A percentile compares a stretch with the other conserved stretches of the same genome.
Conservation (phyloP, 805 yeast species). For the Cyberlindnera xishuangbannaensis region DNA sequence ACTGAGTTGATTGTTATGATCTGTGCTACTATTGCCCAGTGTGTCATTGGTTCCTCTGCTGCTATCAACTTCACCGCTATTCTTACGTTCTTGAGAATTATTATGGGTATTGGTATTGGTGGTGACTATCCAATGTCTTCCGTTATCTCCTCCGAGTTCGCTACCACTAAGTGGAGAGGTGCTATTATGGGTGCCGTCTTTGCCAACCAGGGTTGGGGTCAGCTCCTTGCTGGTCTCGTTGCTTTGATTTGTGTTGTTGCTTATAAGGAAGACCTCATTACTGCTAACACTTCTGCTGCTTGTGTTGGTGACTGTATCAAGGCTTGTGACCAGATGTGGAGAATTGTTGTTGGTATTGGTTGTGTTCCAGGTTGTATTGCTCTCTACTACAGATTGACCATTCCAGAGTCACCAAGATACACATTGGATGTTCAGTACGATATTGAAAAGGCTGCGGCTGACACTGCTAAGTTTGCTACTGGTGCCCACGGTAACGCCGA, state of each 20-base stretch:
- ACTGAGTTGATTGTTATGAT: slow-evolving; percentile 81
- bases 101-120: slow-evolving; percentile 96
- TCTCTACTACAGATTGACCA: slow-evolving; percentile 85
- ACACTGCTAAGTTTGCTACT: slow-evolving; percentile 42
- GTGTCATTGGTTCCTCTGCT: slow-evolving; percentile 64
- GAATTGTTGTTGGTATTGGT: slow-evolving; percentile 84
- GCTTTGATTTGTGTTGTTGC: slow-evolving; percentile 73
- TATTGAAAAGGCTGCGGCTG: slow-evolving; percentile 51
- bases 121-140: slow-evolving; percentile 95
- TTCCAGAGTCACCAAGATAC: slow-evolving; percentile 93
- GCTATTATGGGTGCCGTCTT: slow-evolving; percentile 95
- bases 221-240: slow-evolving; percentile 79
- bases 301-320: slow-evolving; percentile 64
- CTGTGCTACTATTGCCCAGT: slow-evolving; percentile 70
- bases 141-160: slow-evolving; percentile 87
- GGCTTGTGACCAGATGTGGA: slow-evolving; percentile 94
- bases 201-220: slow-evolving; percentile 97
- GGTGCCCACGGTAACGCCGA: slow-evolving; percentile 49
- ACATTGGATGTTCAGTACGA: slow-evolving; percentile 68
- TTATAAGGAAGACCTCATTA: slow-evolving; percentile 56
- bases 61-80: slow-evolving; percentile 72
- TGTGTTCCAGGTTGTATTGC: slow-evolving; percentile 84
- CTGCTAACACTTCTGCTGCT: slow-evolving; percentile 47
- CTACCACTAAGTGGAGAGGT: slow-evolving; percentile 97
- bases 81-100: slow-evolving; percentile 69